Conservation (phyloP, 2,329 filamentous ascomycete genomes). For the Beauveria sp. region DNA sequence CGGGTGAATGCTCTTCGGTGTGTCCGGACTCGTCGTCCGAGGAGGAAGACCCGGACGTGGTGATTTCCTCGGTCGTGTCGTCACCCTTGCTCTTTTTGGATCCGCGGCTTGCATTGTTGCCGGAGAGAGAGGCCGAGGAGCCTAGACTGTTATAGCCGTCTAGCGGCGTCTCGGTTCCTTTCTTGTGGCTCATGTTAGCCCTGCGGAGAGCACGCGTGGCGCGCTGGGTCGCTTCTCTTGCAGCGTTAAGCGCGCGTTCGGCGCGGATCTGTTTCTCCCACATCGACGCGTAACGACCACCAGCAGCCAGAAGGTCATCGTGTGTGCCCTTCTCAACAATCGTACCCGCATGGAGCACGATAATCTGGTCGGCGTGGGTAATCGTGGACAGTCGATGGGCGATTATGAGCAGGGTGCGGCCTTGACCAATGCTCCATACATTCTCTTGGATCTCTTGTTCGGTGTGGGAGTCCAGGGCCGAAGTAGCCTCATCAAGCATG, state of each 20-base stretch:
- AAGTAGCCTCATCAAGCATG: constrained; percentile 87
- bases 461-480: constrained; percentile 83
- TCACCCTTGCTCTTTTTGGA: constrained; percentile 24
- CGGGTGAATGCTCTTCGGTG: constrained; percentile 20
- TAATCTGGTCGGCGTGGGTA: constrained; percentile 76
- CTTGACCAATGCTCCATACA: constrained; percentile 70
- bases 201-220: constrained; percentile 33
- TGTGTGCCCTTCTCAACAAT: constrained; percentile 76
- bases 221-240: constrained; percentile 28
- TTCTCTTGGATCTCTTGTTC: constrained; percentile 90
- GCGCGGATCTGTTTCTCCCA: constrained; percentile 84
- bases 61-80: constrained; percentile 21
- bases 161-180: constrained; percentile 33
- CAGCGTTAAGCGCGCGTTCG: constrained; percentile 48
- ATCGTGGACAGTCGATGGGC: constrained; percentile 84
- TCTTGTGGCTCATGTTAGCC: constrained; percentile 39
- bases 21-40: constrained; percentile 32
- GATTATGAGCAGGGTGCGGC: constrained; percentile 90
- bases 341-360: constrained; percentile 68
- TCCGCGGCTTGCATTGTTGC: constrained; percentile 22
- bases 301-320: constrained; percentile 60
- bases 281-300: constrained; percentile 73
- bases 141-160: constrained; percentile 39
- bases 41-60: constrained; percentile 20
- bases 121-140: constrained; percentile 35